phyloP scores from a whole-genome alignment of 202 grass and related monocot species.

The Carex sylvatica region DNA sequence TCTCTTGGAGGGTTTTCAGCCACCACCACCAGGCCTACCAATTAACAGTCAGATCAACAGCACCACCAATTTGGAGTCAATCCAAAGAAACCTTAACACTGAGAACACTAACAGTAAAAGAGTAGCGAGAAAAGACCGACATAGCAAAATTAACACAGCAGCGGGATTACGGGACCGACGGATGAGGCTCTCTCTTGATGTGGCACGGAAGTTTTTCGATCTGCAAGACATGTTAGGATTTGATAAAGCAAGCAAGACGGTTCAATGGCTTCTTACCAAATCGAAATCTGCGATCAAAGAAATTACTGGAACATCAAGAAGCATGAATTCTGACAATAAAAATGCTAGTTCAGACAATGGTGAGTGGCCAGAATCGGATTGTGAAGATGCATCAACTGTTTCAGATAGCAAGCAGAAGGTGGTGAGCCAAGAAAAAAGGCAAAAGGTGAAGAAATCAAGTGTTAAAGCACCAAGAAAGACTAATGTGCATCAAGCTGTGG shows the following conservation, averaged over 20 bases:
- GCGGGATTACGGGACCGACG: conserved; percentile 71
- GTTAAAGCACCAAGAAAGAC: conserved; percentile 35
- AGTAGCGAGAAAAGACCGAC: conserved; percentile 63
- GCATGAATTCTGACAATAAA: conserved; percentile 6
- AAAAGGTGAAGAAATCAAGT: conserved; percentile 31
- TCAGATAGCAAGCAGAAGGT: conserved; percentile 53
- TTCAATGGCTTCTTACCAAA: conserved; percentile 87
- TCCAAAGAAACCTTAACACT: conserved; percentile 1
- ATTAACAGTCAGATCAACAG: background rate
- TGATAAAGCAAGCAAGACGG: conserved; percentile 97
- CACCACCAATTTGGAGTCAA: background rate
- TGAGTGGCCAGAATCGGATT: conserved; percentile 45
- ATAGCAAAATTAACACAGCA: conserved; percentile 94
- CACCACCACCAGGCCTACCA: background rate
- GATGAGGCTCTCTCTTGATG: conserved; percentile 82
- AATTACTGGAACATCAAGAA: conserved; percentile 37
- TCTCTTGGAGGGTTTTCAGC: conserved; percentile 12
- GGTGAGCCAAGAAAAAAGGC: conserved; percentile 20
- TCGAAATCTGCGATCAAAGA: conserved; percentile 69
- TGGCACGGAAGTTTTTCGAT: conserved; percentile 88
- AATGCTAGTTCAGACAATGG: conserved; percentile 2
- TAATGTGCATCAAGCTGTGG: conserved; percentile 34
- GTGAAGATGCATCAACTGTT: conserved; percentile 58
- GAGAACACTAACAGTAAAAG: conserved; percentile 24
- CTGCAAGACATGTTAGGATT: conserved; percentile 90